Evolutionary conservation across 495 filamentous ascomycete genomes (phyloP).

Genomic region (Talaromyces thailandensis): DNA sequence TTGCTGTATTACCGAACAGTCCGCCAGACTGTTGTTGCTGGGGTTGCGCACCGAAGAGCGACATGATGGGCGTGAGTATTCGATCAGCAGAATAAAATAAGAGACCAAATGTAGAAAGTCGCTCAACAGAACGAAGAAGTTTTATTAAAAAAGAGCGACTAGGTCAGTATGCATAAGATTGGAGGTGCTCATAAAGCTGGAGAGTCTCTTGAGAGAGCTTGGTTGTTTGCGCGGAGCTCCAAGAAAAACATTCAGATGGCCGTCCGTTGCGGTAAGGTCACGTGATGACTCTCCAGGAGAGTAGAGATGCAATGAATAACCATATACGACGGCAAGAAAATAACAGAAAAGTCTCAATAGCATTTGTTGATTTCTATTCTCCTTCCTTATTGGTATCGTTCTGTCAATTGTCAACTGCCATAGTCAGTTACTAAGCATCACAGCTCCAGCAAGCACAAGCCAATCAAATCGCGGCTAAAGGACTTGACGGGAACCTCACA

Average conservation of each 20-base stretch:
- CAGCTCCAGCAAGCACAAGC: slow-evolving; percentile 5
- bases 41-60: slow-evolving; percentile 31
- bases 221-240: slow-evolving; percentile 15
- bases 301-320: not conserved
- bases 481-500: slow-evolving; percentile 11
- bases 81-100: not conserved
- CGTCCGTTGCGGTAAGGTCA: slow-evolving; percentile 20
- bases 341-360: not conserved
- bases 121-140: not conserved
- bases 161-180: not conserved
- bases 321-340: not conserved
- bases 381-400: not conserved
- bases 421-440: slow-evolving; percentile 7
- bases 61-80: slow-evolving; percentile 16
- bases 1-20: slow-evolving; percentile 23
- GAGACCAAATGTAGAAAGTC: not conserved
- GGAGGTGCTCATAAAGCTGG: not conserved
- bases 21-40: slow-evolving; percentile 19
- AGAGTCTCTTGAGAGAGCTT: slow-evolving; percentile 9
- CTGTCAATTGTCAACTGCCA: not conserved
- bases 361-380: not conserved
- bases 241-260: slow-evolving; percentile 17
- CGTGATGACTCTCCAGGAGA: slow-evolving; percentile 11
- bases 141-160: slow-evolving; percentile 3
- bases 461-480: slow-evolving; percentile 25